These are phyloP conservation scores for Vitis hybrid DNA, from an alignment of 177 flowering plant species.

Conservation along the genomic window DNA sequence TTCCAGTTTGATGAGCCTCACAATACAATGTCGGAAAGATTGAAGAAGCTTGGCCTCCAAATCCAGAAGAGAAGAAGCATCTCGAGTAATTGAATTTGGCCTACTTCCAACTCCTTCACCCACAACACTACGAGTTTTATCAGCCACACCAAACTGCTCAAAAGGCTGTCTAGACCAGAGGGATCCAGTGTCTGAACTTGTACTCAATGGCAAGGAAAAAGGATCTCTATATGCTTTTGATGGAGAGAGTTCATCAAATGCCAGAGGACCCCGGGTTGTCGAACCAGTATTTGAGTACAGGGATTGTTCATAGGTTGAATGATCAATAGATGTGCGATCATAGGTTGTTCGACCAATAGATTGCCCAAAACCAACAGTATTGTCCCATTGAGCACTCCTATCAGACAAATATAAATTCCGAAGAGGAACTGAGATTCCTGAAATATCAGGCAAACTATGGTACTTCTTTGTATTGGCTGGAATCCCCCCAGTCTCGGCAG, in stretches of 20 bases:
- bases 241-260: conserved; percentile 63
- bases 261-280: conserved; percentile 44
- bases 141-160: conserved; percentile 88
- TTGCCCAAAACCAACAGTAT: conserved; percentile 45
- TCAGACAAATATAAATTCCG: conserved; percentile 36
- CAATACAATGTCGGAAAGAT: conserved; percentile 67
- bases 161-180: conserved; percentile 88
- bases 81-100: conserved; percentile 25
- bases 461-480: conserved; percentile 66
- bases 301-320: conserved; percentile 38
- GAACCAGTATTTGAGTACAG: conserved; percentile 35
- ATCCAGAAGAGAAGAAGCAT: conserved; percentile 38
- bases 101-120: conserved; percentile 23
- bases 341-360: conserved; percentile 37
- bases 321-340: conserved; percentile 35
- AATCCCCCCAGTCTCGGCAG: conserved; percentile 31
- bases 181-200: conserved; percentile 49
- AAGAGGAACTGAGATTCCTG: conserved; percentile 54
- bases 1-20: conserved; percentile 78
- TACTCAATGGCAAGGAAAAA: conserved; percentile 34
- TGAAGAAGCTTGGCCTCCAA: conserved; percentile 70
- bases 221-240: conserved; percentile 54
- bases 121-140: conserved; percentile 30
- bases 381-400: conserved; percentile 48
- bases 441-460: conserved; percentile 88